A percentile compares a stretch with the other conserved stretches of the same genome.
Conservation (phyloP, 2,329 filamentous ascomycete genomes). For the Exophiala sp. region DNA sequence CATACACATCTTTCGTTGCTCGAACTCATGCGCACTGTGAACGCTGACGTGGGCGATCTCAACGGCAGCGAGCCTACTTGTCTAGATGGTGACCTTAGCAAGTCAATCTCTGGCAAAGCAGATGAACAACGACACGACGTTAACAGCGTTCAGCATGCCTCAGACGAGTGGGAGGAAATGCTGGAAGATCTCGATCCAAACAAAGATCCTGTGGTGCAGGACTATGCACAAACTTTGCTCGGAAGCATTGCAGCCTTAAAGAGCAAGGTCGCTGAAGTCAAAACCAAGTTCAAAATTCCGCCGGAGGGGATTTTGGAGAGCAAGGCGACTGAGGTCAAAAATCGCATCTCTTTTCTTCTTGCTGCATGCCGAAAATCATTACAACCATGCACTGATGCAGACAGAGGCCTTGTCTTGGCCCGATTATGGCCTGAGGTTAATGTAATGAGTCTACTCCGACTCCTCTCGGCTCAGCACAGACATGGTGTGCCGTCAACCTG, state of each 20-base stretch:
- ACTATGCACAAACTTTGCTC: constrained; percentile 2
- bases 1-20: constrained; percentile 11
- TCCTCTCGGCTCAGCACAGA: constrained; percentile 25
- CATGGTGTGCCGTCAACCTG: constrained; percentile 14
- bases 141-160: background rate
- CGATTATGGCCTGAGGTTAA: constrained; percentile 27
- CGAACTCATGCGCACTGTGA: background rate
- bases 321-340: constrained; percentile 3
- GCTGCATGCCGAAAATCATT: constrained; percentile 1
- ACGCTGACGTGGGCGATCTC: background rate
- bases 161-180: constrained; percentile 8
- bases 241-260: constrained; percentile 6
- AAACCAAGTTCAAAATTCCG: background rate
- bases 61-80: constrained; percentile 1
- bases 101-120: background rate
- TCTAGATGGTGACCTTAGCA: constrained; percentile 9
- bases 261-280: background rate
- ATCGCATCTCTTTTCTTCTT: constrained; percentile 4
- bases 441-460: constrained; percentile 26
- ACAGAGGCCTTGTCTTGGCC: constrained; percentile 1
- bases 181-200: constrained; percentile 1
- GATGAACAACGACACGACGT: background rate
- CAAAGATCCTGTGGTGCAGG: background rate
- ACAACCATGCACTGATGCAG: background rate
- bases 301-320: background rate